Conservation (phyloP, 257 asterid genomes). For the Lycium barbarum region DNA sequence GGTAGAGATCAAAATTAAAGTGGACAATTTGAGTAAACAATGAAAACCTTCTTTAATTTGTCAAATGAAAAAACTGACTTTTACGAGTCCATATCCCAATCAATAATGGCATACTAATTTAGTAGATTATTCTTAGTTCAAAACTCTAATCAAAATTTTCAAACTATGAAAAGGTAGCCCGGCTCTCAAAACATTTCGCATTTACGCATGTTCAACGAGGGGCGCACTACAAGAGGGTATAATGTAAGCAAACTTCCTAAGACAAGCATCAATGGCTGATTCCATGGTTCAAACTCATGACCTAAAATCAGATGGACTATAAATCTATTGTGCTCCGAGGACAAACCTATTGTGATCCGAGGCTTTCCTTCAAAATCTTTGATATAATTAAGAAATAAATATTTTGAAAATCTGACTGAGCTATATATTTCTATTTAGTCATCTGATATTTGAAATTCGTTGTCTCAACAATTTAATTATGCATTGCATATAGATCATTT, state of each 20-base stretch:
- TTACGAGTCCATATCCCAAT: background rate
- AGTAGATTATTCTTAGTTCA: background rate
- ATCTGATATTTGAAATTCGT: no score
- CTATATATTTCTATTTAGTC: background rate
- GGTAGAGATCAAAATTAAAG: background rate
- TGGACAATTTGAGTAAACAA: background rate
- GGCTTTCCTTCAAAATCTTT: background rate
- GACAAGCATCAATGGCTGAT: no score
- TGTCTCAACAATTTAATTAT: no score
- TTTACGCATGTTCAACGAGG: no score
- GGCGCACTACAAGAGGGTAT: no score
- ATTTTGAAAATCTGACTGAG: background rate
- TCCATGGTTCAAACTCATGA: background rate
- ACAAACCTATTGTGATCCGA: no score
- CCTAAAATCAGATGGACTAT: background rate
- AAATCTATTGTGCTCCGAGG: background rate
- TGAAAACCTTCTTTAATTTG: background rate
- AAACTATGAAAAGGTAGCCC: accelerated
- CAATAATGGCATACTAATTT: no score
- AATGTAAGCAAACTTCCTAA: no score
- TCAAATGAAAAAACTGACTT: no score
- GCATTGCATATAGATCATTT: no score
- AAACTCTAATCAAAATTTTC: background rate
- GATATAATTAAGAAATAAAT: background rate
- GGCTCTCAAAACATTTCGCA: background rate